phyloP scores from a whole-genome alignment of 2,329 filamentous ascomycete genomes.

The Thielaviopsis punctulata region DNA sequence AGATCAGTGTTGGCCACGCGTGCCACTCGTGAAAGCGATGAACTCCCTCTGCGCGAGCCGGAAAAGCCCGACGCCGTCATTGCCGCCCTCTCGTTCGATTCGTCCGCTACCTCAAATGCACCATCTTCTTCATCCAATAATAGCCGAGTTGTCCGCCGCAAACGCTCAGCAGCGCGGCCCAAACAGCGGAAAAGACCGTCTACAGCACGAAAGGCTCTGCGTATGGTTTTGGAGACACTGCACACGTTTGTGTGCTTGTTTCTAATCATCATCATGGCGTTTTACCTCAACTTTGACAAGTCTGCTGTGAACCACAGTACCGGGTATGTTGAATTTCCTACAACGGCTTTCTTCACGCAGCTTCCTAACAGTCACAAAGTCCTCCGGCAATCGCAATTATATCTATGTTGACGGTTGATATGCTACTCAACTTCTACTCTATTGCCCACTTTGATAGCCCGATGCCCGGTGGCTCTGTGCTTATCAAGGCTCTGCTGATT shows the following conservation, averaged over 20 bases:
- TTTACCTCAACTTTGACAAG: constrained; percentile 18
- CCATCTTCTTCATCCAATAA: neutral
- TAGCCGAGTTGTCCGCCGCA: no score
- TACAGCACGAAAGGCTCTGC: constrained; percentile 13
- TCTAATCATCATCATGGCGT: constrained; percentile 19
- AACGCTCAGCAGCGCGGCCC: neutral
- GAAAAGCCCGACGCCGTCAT: neutral
- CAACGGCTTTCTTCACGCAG: neutral
- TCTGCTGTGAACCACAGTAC: constrained; percentile 11
- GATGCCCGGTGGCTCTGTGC: constrained; percentile 20
- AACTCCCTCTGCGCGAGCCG: neutral
- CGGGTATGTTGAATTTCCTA: constrained; percentile 1
- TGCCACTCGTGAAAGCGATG: neutral
- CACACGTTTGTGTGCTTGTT: constrained; percentile 19
- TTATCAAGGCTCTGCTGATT: constrained; percentile 19
- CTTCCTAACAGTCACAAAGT: constrained; percentile 14
- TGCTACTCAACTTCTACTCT: constrained; percentile 21
- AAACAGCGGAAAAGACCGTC: constrained; percentile 1
- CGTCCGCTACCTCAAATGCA: neutral
- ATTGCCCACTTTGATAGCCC: constrained; percentile 18
- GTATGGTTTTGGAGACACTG: constrained; percentile 18
- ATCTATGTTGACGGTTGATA: constrained; percentile 19
- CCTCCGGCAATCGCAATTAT: constrained; percentile 19
- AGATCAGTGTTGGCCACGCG: neutral
- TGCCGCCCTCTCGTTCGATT: no score